Conservation (phyloP, 805 yeast genomes). For the Sugiyamaella lignohabitans region DNA sequence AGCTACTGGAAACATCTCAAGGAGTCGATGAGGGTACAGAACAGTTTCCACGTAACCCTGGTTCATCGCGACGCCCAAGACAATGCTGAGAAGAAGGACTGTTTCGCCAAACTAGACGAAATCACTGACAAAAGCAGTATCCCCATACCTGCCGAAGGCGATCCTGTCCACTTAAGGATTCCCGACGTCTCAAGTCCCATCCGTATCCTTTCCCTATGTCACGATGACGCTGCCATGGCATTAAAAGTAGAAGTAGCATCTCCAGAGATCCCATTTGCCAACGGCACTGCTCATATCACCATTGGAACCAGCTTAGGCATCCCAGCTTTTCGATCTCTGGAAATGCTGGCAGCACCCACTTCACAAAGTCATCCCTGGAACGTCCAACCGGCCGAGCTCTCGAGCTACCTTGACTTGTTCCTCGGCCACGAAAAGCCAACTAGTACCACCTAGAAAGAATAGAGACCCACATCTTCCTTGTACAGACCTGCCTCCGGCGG, state of each 20-base stretch:
- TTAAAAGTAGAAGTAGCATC: constrained; percentile 39
- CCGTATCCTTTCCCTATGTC: constrained; percentile 39
- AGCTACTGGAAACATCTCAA: constrained; percentile 14
- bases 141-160: background rate
- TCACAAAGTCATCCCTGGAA: constrained; percentile 15
- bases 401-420: constrained; percentile 7
- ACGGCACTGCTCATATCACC: constrained; percentile 61
- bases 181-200: background rate
- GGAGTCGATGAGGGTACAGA: constrained; percentile 7
- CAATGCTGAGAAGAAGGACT: constrained; percentile 1
- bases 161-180: background rate
- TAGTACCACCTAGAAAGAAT: too few relatives aligned
- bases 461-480: too few relatives aligned
- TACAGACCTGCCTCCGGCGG: too few relatives aligned
- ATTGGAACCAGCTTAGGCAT: constrained; percentile 50
- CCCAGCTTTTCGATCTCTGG: constrained; percentile 50
- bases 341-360: constrained; percentile 22
- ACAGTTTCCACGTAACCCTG: constrained; percentile 31
- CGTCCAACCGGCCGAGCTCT: constrained; percentile 16
- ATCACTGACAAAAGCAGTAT: background rate
- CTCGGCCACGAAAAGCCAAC: too few relatives aligned
- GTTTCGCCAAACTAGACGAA: background rate
- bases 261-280: constrained; percentile 30
- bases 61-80: constrained; percentile 20
- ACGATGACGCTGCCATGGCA: constrained; percentile 49